A percentile compares a stretch with the other conserved stretches of the same genome.
These are phyloP conservation scores for Aspergillus eucalypticola DNA, from an alignment of 2,329 filamentous ascomycete genomes.

Conservation along the genomic window DNA sequence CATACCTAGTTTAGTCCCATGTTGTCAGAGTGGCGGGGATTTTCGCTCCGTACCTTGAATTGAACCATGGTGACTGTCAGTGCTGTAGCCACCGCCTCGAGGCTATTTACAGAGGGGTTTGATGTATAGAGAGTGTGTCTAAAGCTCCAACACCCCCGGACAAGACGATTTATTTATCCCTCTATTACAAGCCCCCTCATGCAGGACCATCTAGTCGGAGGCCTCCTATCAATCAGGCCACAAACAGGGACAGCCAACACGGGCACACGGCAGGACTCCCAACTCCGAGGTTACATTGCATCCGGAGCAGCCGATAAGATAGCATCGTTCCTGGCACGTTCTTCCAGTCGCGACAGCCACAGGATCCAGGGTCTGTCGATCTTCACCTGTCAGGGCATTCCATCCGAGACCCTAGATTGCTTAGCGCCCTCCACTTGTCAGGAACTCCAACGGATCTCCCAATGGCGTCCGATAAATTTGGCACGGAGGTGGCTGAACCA, in stretches of 20 bases:
- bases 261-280: neutral
- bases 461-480: neutral
- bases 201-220: neutral
- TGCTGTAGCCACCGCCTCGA: no score
- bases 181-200: neutral
- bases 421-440: neutral
- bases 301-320: neutral
- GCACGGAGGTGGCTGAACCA: neutral
- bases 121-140: neutral
- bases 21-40: no score
- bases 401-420: neutral
- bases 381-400: neutral
- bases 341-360: neutral
- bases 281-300: slow-evolving; percentile 11
- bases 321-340: neutral
- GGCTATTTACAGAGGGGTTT: neutral
- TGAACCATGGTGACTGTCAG: neutral
- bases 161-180: neutral
- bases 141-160: neutral
- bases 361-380: neutral
- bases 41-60: neutral
- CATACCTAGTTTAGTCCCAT: neutral
- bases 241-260: neutral
- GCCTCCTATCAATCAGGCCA: neutral
- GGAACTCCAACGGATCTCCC: neutral